phyloP scores from a whole-genome alignment of 2,329 filamentous ascomycete species.

The Periconia macrospinosa region DNA sequence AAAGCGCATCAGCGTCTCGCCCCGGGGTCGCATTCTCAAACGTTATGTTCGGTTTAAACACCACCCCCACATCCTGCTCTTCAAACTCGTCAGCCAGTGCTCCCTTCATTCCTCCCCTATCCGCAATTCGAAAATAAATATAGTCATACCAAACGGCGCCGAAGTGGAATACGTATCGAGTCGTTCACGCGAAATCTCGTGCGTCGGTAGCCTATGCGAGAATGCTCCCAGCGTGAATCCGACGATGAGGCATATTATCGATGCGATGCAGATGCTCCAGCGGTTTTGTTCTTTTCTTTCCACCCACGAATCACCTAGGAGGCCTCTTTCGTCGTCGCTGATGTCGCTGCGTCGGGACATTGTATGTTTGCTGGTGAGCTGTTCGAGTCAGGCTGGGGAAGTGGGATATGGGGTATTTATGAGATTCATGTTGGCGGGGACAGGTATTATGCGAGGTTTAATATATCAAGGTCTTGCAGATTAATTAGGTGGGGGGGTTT shows the following conservation, averaged over 20 bases:
- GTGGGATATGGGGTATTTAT: too few species aligned
- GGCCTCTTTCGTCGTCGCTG: conserved; percentile 1
- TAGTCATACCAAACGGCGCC: not conserved
- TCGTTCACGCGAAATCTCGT: not conserved
- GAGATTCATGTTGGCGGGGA: too few species aligned
- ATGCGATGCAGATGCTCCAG: not conserved
- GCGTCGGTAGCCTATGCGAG: not conserved
- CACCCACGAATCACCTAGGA: not conserved
- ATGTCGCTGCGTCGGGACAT: not conserved
- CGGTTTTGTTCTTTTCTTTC: not conserved
- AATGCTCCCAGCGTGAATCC: conserved; percentile 1
- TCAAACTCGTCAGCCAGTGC: not conserved
- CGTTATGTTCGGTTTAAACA: conserved; percentile 1
- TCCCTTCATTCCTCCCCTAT: not conserved
- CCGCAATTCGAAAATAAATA: not conserved
- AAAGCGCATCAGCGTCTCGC: conserved; percentile 2
- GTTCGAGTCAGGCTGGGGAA: too few species aligned
- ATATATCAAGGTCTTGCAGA: too few species aligned
- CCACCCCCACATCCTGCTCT: not conserved
- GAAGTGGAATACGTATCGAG: not conserved
- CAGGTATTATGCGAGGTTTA: too few species aligned
- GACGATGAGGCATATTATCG: not conserved
- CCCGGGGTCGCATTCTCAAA: conserved; percentile 2
- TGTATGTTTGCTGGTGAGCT: too few species aligned
- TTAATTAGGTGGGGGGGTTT: too few species aligned